phyloP scores from a whole-genome alignment of 495 filamentous ascomycete species.

The Aspergillus kassunensis region DNA sequence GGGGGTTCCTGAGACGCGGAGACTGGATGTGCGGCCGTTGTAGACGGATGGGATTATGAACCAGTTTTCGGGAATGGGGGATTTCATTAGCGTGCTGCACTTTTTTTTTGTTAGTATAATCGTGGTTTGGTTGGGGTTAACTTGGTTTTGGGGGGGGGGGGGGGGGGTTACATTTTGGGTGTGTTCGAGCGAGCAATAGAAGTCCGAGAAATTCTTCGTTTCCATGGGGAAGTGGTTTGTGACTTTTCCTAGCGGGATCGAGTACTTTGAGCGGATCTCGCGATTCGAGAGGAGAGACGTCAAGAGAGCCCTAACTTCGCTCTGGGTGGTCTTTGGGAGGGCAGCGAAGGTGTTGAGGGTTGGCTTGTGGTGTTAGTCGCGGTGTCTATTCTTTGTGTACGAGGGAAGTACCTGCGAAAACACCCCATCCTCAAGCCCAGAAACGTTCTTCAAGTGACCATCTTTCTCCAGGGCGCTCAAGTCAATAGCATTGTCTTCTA shows the following conservation, averaged over 20 bases:
- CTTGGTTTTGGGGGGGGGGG: background rate
- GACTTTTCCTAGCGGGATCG: constrained; percentile 46
- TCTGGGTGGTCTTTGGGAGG: constrained; percentile 57
- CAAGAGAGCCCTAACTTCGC: constrained; percentile 45
- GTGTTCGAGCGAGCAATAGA: constrained; percentile 51
- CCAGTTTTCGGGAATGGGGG: constrained; percentile 6
- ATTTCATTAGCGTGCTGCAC: constrained; percentile 7
- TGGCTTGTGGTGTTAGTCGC: constrained; percentile 43
- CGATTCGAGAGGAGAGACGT: constrained; percentile 54
- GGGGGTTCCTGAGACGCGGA: constrained; percentile 62
- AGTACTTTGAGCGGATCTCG: constrained; percentile 42
- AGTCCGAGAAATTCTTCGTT: constrained; percentile 82
- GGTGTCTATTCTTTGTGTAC: constrained; percentile 14
- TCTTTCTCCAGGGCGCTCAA: constrained; percentile 48
- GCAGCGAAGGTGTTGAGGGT: constrained; percentile 71
- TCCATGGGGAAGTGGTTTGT: constrained; percentile 67
- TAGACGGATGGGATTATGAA: constrained; percentile 54
- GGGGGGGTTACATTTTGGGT: constrained; percentile 17
- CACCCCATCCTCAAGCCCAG: constrained; percentile 8
- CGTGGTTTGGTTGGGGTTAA: background rate
- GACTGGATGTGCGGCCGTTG: constrained; percentile 65
- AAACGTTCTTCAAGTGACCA: constrained; percentile 40
- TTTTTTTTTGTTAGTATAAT: background rate
- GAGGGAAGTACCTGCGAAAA: constrained; percentile 15
- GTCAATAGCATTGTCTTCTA: constrained; percentile 66